Base-by-base conservation (phyloP, 257 asterid genomes). In the Buddleja alternifolia region DNA sequence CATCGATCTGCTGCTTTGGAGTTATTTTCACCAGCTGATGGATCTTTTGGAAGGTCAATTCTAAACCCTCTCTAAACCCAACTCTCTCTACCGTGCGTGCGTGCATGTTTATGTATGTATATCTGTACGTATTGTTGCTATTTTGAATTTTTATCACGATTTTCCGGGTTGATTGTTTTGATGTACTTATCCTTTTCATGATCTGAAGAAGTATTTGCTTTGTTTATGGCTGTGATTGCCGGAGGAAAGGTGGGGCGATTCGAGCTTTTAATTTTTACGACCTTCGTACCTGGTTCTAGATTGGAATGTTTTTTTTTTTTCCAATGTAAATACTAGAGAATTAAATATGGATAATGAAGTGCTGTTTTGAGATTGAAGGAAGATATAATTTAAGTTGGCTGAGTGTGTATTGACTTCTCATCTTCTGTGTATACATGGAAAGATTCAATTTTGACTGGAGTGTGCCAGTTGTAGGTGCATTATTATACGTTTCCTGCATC, bases 1-100 rank as follows among this genome's bases (percentile, higher is more conserved):
- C 96, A 88, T 64, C 96, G 97, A 93, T 90, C 95, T 63, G 93
- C 96, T 1, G 97, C 96, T 20, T 76, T 79, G 70, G 96, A 90
- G 75, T 78, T 88, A 34, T 83, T 87, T 64, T 40, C 83, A 44
- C 63, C 87, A 19, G 34, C 78, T 50, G 82, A 78, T 66, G 96
- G 96, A 77, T 86, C 96, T 57, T 86, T 77, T 65, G 69, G 79
- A 63, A 90, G 96, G 97, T 90, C 61, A 69, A 20, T 39, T 56
- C 37, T 72, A 79, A 86, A 80, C 85, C 85, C 81, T 75, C 36
- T 51, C 60, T 72, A 83, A 77, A 77, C 78, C 81, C 73, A 7
- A 7, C 36, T n/a, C 11, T 39, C 37, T 60, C 21, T 21, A 32
- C 39, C 8, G 10, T 36, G 8, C 23, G 46, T 72, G 62, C 16